A percentile compares a stretch with the other conserved stretches of the same genome.
These are phyloP conservation scores for Cryphonectria parasitica DNA, from an alignment of 2,329 filamentous ascomycete species.

Conservation along the genomic window DNA sequence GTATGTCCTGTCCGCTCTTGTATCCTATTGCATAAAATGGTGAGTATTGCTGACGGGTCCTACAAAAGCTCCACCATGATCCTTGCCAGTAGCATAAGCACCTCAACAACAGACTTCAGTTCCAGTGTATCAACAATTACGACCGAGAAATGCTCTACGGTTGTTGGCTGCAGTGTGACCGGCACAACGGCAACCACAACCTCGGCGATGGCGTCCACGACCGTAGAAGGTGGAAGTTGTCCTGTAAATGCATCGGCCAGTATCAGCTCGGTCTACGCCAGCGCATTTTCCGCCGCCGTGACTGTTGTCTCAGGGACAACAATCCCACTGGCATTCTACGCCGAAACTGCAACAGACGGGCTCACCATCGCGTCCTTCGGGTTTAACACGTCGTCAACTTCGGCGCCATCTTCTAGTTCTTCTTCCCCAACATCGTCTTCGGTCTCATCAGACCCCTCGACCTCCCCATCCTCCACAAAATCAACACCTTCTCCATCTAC, in stretches of 20 bases:
- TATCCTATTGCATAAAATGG: neutral
- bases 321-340: constrained; percentile 11
- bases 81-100: constrained; percentile 10
- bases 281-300: constrained; percentile 12
- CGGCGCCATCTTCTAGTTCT: constrained; percentile 6
- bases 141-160: constrained; percentile 6
- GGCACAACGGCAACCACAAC: constrained; percentile 11
- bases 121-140: constrained; percentile 11
- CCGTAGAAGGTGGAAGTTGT: constrained; percentile 8
- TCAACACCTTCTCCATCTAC: neutral
- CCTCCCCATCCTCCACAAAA: neutral
- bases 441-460: constrained; percentile 1
- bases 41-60: neutral
- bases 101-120: constrained; percentile 6
- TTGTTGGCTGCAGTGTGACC: constrained; percentile 10
- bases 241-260: constrained; percentile 14
- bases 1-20: neutral
- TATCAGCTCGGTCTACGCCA: constrained; percentile 11
- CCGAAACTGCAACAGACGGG: constrained; percentile 4
- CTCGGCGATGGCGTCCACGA: constrained; percentile 6
- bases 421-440: neutral
- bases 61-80: constrained; percentile 11
- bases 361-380: constrained; percentile 11
- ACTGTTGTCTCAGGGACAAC: constrained; percentile 14
- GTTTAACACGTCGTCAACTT: constrained; percentile 9